Conservation (phyloP, 2,329 filamentous ascomycete genomes). For the Thielaviopsis populi region DNA sequence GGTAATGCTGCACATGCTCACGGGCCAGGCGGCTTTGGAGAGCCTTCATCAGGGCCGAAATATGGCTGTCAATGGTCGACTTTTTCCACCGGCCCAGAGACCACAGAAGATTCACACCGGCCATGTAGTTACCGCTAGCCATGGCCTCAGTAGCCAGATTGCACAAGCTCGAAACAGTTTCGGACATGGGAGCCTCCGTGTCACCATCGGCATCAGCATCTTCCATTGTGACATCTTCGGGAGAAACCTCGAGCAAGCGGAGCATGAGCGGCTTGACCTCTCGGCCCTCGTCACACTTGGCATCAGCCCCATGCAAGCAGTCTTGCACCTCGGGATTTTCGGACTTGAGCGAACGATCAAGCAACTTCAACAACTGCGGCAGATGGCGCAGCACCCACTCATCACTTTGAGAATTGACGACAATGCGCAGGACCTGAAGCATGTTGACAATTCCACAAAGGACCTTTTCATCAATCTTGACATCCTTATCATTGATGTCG, state of each 20-base stretch:
- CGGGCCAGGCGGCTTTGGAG: constrained; percentile 83
- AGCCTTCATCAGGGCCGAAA: constrained; percentile 78
- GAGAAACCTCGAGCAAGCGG: constrained; percentile 76
- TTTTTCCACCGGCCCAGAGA: constrained; percentile 74
- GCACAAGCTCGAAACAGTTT: constrained; percentile 74
- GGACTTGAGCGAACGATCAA: constrained; percentile 77
- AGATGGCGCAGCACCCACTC: constrained; percentile 81
- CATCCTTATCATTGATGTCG: constrained; percentile 46
- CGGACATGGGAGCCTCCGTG: constrained; percentile 64
- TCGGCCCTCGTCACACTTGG: constrained; percentile 52
- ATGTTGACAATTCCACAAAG: constrained; percentile 55
- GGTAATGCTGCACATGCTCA: constrained; percentile 74
- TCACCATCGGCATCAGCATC: constrained; percentile 74
- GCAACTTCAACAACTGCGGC: constrained; percentile 62
- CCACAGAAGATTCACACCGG: constrained; percentile 87
- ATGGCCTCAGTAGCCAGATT: constrained; percentile 79
- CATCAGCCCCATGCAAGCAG: constrained; percentile 63
- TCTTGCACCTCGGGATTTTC: constrained; percentile 90
- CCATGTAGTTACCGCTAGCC: constrained; percentile 64
- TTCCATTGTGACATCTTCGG: constrained; percentile 56
- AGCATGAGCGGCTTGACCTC: constrained; percentile 62
- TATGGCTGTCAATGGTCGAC: constrained; percentile 77
- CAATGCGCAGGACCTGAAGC: constrained; percentile 77
- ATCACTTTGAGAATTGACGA: constrained; percentile 73
- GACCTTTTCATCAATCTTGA: constrained; percentile 58